These are phyloP conservation scores for Cercospora zeina DNA, from an alignment of 2,329 filamentous ascomycete species.

Conservation along the genomic window DNA sequence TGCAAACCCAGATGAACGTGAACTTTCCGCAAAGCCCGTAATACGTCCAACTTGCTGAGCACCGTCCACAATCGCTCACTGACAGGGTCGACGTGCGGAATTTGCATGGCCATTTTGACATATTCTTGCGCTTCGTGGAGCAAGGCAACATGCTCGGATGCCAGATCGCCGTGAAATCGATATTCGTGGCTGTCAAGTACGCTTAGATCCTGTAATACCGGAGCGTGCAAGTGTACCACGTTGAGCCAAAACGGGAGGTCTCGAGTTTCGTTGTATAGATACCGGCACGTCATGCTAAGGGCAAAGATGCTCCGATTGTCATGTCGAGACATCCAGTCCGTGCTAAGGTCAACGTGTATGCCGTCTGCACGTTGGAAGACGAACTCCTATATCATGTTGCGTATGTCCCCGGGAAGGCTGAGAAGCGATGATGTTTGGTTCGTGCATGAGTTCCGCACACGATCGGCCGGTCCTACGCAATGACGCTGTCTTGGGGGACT, in stretches of 20 bases:
- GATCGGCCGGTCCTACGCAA: neutral
- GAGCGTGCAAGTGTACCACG: slow-evolving; percentile 23
- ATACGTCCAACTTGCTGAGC: slow-evolving; percentile 2
- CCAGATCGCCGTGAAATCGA: slow-evolving; percentile 8
- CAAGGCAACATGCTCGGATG: slow-evolving; percentile 9
- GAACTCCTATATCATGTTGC: slow-evolving; percentile 27
- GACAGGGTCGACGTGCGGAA: slow-evolving; percentile 21
- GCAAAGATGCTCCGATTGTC: slow-evolving; percentile 13
- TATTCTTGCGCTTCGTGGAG: slow-evolving; percentile 22
- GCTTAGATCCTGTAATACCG: slow-evolving; percentile 24
- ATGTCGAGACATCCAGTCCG: neutral
- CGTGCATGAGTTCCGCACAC: neutral
- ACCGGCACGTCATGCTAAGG: slow-evolving; percentile 22
- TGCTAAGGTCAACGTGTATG: slow-evolving; percentile 21
- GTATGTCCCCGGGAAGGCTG: slow-evolving; percentile 22
- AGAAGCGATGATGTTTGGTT: slow-evolving; percentile 13
- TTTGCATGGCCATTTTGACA: slow-evolving; percentile 23
- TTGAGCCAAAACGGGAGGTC: slow-evolving; percentile 28
- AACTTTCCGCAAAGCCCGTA: slow-evolving; percentile 17
- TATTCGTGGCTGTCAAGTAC: neutral
- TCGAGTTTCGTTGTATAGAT: slow-evolving; percentile 22
- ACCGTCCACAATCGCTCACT: slow-evolving; percentile 7
- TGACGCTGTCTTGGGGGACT: neutral
- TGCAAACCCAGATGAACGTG: slow-evolving; percentile 24
- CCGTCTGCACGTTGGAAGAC: slow-evolving; percentile 20